Evolutionary conservation across 768 basidiomycete species (phyloP), one percentile per base, ranked within the genome.

Genomic region (Lactarius vividus): DNA sequence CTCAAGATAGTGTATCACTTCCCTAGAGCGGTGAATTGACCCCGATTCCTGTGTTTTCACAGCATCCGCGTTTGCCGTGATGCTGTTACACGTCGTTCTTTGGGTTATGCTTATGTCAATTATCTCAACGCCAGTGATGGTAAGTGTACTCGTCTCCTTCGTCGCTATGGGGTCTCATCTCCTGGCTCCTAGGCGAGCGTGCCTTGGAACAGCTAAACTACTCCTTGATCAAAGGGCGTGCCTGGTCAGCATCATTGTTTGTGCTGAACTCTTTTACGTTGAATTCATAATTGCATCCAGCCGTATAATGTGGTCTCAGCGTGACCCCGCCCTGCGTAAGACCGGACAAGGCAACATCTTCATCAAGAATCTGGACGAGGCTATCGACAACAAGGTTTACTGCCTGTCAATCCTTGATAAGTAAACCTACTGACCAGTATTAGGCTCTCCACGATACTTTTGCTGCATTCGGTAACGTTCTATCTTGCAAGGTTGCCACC

Each of bases 281-380:
- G 49, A 46, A 23, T 57, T 65, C 52, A 67, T 65, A 26, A 59
- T 64, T 29, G 11, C 58, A n/a, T 64, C n/a, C 39, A 94, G 92
- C 83, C 94, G 97, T 74, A 99, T 99, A 85, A 99, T 99, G 97
- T 98, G 97, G 96, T 98, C 96, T 74, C 97, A 98, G 85, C 93
- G 97, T 77, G 97, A 98, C 82, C 97, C 97, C 66, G 94, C 95
- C 72, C 88, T 99, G 75, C 92, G 97, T 79, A 98, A 98, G 88
- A 98, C 95, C 70, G 95, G 95, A 70, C 95, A 98, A 81, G 97
- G 97, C 78, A 99, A 99, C 79, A 94, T 99, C 75, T 99, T 99
- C 83, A 98, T 99, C 81, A 99, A 99, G 83, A 99, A 99, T 81
- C 81, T 99, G 71, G 96, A 97, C 74, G 94, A 96, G 78, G 84